Evolutionary conservation across 2,329 filamentous ascomycete genomes (phyloP).

Genomic region (Myriosclerotinia duriaeana): DNA sequence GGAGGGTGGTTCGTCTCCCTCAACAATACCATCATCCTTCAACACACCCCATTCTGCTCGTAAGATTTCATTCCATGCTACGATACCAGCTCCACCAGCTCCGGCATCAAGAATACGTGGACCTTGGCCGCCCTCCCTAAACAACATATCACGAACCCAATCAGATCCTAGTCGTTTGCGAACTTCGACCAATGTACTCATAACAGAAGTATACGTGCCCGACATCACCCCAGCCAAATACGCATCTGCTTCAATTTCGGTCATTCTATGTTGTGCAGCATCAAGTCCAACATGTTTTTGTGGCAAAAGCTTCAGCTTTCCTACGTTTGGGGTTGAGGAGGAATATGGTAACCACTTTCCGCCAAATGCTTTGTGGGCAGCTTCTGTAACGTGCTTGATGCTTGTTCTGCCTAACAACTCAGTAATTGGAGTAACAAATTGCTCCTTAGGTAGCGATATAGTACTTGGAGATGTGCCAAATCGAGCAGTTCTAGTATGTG

Average conservation of each 20-base stretch:
- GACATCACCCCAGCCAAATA: conserved; percentile 70
- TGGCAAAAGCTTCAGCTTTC: conserved; percentile 52
- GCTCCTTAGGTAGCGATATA: conserved; percentile 68
- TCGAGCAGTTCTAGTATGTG: conserved; percentile 70
- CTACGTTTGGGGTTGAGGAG: conserved; percentile 61
- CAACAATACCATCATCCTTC: conserved; percentile 50
- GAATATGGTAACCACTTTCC: conserved; percentile 75
- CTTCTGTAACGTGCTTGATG: conserved; percentile 70
- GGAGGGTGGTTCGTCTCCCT: conserved; percentile 52
- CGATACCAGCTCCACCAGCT: conserved; percentile 67
- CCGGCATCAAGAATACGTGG: conserved; percentile 73
- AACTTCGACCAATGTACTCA: conserved; percentile 69
- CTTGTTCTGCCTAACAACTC: conserved; percentile 66
- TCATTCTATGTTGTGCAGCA: conserved; percentile 65
- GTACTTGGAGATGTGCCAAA: conserved; percentile 74
- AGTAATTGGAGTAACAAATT: conserved; percentile 68
- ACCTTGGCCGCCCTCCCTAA: conserved; percentile 53
- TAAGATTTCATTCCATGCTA: conserved; percentile 76
- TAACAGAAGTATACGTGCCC: conserved; percentile 66
- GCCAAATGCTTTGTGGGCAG: conserved; percentile 74
- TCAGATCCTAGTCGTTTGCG: conserved; percentile 68
- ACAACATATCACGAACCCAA: conserved; percentile 67
- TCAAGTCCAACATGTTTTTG: conserved; percentile 66
- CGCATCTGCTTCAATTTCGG: conserved; percentile 71
- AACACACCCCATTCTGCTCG: conserved; percentile 78